Conservation (phyloP, 2,329 filamentous ascomycete genomes). For the Alternaria sp. region DNA sequence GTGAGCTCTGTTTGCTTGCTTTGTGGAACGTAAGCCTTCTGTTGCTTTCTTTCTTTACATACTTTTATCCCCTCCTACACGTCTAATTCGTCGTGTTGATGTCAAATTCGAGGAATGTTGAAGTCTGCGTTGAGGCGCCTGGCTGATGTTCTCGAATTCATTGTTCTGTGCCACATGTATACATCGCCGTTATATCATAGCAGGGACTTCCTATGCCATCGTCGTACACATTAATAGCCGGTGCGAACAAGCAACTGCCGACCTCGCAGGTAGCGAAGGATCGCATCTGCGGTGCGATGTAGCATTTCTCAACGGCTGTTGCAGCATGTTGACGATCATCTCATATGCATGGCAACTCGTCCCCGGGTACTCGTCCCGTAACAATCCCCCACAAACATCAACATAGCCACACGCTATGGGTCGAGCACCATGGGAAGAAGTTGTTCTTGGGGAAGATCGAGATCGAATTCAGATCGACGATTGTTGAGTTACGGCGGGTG, state of each 20-base stretch:
- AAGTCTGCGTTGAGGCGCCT: neutral
- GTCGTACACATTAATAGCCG: neutral
- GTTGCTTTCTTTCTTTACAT: neutral
- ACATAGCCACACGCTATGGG: neutral
- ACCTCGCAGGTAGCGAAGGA: neutral
- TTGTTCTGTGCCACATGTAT: neutral
- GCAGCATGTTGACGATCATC: neutral
- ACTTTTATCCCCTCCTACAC: neutral
- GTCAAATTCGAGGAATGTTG: neutral
- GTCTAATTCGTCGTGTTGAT: neutral
- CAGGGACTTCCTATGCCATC: neutral
- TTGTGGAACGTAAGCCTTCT: neutral
- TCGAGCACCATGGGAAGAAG: neutral
- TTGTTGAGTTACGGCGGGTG: neutral
- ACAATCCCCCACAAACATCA: neutral
- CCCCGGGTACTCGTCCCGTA: neutral
- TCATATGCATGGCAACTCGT: neutral
- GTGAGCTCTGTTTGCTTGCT: neutral
- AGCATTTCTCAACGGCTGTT: neutral
- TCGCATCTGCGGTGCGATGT: neutral
- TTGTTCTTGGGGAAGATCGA: neutral
- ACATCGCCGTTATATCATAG: neutral
- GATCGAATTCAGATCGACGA: neutral
- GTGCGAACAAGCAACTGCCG: neutral
- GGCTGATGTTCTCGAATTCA: neutral